Conservation (phyloP, 257 asterid species). For the Cinchona pubescens region DNA sequence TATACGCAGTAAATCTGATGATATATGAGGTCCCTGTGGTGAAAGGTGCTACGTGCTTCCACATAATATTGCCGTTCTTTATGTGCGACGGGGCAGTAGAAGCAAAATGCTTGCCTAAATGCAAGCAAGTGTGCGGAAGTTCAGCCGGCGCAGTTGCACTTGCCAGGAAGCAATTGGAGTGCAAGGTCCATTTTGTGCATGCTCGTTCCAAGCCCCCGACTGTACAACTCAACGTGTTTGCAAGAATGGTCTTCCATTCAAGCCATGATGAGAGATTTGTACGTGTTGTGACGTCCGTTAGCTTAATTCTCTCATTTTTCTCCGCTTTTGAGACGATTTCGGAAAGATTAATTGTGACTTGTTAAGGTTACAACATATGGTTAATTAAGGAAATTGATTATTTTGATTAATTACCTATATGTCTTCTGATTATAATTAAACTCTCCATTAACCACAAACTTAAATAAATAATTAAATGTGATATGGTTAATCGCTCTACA, state of each 20-base stretch:
- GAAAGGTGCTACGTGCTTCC: conserved; percentile 15
- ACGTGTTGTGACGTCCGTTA: neutral
- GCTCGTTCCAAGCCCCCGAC: conserved; percentile 2
- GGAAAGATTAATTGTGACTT: too few species aligned
- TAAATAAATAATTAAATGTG: too few species aligned
- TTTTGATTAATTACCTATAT: too few species aligned
- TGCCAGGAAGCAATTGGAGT: conserved; percentile 1
- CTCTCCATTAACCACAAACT: too few species aligned
- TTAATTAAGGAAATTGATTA: too few species aligned
- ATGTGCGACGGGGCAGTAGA: neutral
- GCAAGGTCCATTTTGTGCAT: conserved; percentile 10
- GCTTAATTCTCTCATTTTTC: too few species aligned
- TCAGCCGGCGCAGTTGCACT: conserved; percentile 12
- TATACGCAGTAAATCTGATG: conserved; percentile 9
- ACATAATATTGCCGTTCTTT: conserved; percentile 3
- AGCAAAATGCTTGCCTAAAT: conserved; percentile 2
- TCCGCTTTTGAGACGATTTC: too few species aligned
- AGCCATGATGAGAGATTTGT: too few species aligned
- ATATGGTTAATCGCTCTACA: too few species aligned
- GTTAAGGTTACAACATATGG: neutral
- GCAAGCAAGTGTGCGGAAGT: neutral
- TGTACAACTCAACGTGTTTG: neutral
- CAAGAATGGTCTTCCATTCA: too few species aligned
- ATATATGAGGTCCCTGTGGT: neutral
- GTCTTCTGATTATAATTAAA: too few species aligned